Evolutionary conservation across 805 yeast species (phyloP), one percentile per base, ranked within the genome.

Genomic region (Zygotorulaspora danielsina): DNA sequence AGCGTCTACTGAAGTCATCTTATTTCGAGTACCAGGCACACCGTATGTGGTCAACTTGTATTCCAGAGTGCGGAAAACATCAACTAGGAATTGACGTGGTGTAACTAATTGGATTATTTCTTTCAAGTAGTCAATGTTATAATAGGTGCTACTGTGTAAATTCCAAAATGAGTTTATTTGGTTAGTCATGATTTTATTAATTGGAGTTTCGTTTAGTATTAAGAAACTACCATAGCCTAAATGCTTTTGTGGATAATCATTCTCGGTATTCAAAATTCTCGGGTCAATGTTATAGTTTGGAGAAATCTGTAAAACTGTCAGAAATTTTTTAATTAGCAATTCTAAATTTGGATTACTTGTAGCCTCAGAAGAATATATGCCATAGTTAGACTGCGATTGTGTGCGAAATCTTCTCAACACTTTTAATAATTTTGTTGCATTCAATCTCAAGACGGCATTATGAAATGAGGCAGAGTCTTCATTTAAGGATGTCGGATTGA

Each of bases 391-490:
- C 27, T 53, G 56, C 8, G 56, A 41, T 33, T 49, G 55, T 2
- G 24, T 34, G 9, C 51, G 46, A 22, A 59, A 57, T 18, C 45
- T 46, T 22, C 61, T 42, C 16, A 57, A 38, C 3, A 53, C 46
- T 30, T 53, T 55, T 11, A 61, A 32, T 12, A 61, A 38, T 30
- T 41, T 48, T 4, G 50, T 45, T 3, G 61, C 55, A 44, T 57
- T 59, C 6, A 61, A 35, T 31, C 61, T 51, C 26, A 73, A 38
- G 1, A 72, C 65, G 1, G 70, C 57, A 24, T 59, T 61, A 46
- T 73, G 77, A 25, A 74, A 61, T 12, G 69, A 61, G 20, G 59
- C 59, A 0, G 76, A 67, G 19, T 74, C 78, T 16, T 70, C 73
- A 36, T 72, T 66, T 2, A 71, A 44, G 2, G 71, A 64, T 5